Conservation (phyloP, 1,284 basidiomycete species). For the Schizophyllum amplum region DNA sequence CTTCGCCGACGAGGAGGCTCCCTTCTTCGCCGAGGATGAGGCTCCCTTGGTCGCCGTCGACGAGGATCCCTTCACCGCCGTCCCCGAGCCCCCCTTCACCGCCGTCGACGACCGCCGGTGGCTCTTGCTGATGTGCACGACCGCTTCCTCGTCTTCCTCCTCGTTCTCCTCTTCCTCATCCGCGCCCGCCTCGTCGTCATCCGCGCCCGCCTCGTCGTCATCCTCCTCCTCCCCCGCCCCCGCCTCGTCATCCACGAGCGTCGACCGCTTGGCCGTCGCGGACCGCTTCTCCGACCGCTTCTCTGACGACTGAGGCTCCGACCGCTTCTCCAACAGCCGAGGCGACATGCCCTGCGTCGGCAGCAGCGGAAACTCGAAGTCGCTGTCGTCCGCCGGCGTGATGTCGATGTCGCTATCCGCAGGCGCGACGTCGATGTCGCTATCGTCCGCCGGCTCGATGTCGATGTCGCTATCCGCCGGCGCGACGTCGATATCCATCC, state of each 20-base stretch:
- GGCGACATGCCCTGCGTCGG: slow-evolving; percentile 11
- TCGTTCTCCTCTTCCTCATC: slow-evolving; percentile 4
- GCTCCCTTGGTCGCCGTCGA: not conserved
- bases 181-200: no score
- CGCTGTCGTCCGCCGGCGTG: slow-evolving; percentile 1
- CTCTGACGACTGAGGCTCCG: slow-evolving; percentile 7
- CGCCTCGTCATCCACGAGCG: slow-evolving; percentile 3
- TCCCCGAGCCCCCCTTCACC: slow-evolving; percentile 12
- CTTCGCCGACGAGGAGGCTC: not conserved
- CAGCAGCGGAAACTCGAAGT: not conserved
- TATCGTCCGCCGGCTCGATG: slow-evolving; percentile 1
- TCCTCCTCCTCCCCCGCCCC: not conserved
- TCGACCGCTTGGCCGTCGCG: slow-evolving; percentile 7
- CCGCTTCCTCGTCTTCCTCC: slow-evolving; percentile 8
- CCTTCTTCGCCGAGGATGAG: no score
- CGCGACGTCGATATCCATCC: not conserved
- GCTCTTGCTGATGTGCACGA: not conserved
- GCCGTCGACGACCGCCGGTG: not conserved
- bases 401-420: slow-evolving; percentile 7
- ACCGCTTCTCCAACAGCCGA: slow-evolving; percentile 12
- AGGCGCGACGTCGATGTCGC: not conserved
- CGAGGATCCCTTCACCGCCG: slow-evolving; percentile 31
- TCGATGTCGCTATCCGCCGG: slow-evolving; percentile 6
- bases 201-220: slow-evolving; percentile 4
- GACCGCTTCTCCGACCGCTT: slow-evolving; percentile 13